Base-by-base conservation (phyloP, 2,329 filamentous ascomycete species). In the Aspergillus piperis region DNA sequence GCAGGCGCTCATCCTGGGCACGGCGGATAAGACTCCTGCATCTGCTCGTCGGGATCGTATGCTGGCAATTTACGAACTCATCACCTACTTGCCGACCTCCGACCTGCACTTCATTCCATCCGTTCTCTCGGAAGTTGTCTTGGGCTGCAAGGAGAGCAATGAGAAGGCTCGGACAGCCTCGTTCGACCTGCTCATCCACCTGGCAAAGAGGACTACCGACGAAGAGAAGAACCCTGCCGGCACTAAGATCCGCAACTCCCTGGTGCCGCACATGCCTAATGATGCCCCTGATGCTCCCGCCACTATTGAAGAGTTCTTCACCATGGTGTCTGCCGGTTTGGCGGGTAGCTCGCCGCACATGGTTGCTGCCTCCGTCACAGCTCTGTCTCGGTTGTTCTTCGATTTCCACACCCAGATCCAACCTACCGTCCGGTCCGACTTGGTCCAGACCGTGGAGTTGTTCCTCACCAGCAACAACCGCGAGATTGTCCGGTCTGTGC, bases 401-500 rank as follows among this genome's bases (percentile, higher is more conserved):
- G 90, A 97, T 73, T 99, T 96, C 81, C 89, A 91, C 66, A 82
- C 85, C 30, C 78, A 84, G 25, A 81, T 98, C 30, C 86, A 85
- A 59, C 79, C 85, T 8, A 84, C 88, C 63, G 90, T 92, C 2
- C 83, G 96, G 44, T 83, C 86, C 8, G 94, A 98, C 66, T 82
- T 99, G 8, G 91, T 99, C 8, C 89, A 96, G 73, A 96, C 95
- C 2, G 92, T 99, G 83, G 92, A 96, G 72, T 87, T 98, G 21
- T 99, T 98, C 83, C 83, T 99, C 54, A 96, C 93, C 15, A 96
- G 91, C 65, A 96, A 95, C 79, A 99, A 97, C 77, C 88, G 95
- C 59, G 95, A 99, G 77, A 96, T 99, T 57, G 95, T 99, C 50
- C 90, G 92, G 68, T 95, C 91, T 58, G 94, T 96, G 15, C 84